phyloP scores from a whole-genome alignment of 768 basidiomycete species.

The Trametopsis cervina region DNA sequence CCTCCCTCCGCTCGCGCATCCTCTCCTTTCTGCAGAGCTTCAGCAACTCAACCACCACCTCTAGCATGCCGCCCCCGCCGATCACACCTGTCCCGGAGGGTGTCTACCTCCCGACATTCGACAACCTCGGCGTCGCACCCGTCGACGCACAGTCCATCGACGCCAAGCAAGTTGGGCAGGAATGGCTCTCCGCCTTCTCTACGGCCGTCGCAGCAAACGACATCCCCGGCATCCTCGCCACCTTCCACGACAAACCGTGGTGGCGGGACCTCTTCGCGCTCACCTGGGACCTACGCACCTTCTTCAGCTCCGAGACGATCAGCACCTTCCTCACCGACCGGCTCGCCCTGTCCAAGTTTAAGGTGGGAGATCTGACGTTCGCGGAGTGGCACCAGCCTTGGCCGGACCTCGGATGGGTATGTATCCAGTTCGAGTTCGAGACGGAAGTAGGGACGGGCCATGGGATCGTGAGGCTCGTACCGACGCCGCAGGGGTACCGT shows the following conservation, averaged over 20 bases:
- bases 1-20: no score
- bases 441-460: slow-evolving; percentile 29
- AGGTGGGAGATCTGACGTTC: slow-evolving; percentile 11
- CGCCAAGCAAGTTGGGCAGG: slow-evolving; percentile 26
- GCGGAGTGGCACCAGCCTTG: slow-evolving; percentile 17
- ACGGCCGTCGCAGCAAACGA: slow-evolving; percentile 27
- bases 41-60: no score
- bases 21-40: no score
- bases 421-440: slow-evolving; percentile 34
- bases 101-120: slow-evolving; percentile 22
- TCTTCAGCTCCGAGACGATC: slow-evolving; percentile 14
- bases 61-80: no score
- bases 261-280: slow-evolving; percentile 29
- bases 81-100: background rate
- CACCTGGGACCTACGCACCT: slow-evolving; percentile 33
- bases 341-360: slow-evolving; percentile 12
- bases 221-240: slow-evolving; percentile 27
- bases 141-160: slow-evolving; percentile 26
- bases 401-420: slow-evolving; percentile 22
- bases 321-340: slow-evolving; percentile 19
- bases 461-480: slow-evolving; percentile 42
- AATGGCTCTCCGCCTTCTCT: slow-evolving; percentile 37
- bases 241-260: slow-evolving; percentile 26
- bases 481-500: slow-evolving; percentile 36
- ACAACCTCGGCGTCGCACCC: slow-evolving; percentile 17